Conservation (phyloP, 225 moss, liverwort and hornwort species). For the Marchantia polymorpha region DNA sequence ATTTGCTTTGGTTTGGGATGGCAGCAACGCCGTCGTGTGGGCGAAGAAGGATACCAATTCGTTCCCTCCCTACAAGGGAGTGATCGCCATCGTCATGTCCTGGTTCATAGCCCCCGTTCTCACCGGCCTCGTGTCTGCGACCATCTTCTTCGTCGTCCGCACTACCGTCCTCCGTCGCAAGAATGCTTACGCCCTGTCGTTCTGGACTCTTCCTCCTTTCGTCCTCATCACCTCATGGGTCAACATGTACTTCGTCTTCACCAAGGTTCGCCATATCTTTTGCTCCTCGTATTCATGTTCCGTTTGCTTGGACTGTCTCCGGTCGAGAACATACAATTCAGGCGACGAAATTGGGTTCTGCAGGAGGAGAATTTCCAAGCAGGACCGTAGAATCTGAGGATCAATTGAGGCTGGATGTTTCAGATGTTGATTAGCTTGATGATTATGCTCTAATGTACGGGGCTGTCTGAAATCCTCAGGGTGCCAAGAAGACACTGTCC, state of each 20-base stretch:
- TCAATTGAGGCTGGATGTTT: not conserved
- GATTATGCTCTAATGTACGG: no score
- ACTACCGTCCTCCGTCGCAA: slow-evolving; percentile 51
- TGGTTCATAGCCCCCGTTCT: slow-evolving; percentile 71
- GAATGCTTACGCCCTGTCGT: slow-evolving; percentile 50
- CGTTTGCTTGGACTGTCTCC: slow-evolving; percentile 25
- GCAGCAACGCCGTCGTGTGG: slow-evolving; percentile 58
- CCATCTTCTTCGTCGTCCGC: slow-evolving; percentile 46
- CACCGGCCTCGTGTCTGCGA: slow-evolving; percentile 33
- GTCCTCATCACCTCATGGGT: slow-evolving; percentile 57
- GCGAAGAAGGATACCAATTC: slow-evolving; percentile 44
- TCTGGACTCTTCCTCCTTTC: slow-evolving; percentile 63
- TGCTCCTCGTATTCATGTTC: slow-evolving; percentile 52
- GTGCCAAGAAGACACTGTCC: slow-evolving; percentile 52
- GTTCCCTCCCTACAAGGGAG: slow-evolving; percentile 70
- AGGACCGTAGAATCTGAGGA: no score
- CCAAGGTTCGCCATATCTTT: slow-evolving; percentile 37
- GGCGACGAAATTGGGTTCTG: not conserved
- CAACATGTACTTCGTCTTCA: slow-evolving; percentile 77
- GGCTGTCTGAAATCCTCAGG: slow-evolving; percentile 12
- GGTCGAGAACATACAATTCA: no score
- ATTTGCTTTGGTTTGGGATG: slow-evolving; percentile 75
- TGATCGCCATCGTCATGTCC: slow-evolving; percentile 54
- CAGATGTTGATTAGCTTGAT: not conserved
- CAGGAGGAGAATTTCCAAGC: no score